These are phyloP conservation scores for Leccinum longicurvipes DNA, from an alignment of 768 basidiomycete species.

Conservation along the genomic window DNA sequence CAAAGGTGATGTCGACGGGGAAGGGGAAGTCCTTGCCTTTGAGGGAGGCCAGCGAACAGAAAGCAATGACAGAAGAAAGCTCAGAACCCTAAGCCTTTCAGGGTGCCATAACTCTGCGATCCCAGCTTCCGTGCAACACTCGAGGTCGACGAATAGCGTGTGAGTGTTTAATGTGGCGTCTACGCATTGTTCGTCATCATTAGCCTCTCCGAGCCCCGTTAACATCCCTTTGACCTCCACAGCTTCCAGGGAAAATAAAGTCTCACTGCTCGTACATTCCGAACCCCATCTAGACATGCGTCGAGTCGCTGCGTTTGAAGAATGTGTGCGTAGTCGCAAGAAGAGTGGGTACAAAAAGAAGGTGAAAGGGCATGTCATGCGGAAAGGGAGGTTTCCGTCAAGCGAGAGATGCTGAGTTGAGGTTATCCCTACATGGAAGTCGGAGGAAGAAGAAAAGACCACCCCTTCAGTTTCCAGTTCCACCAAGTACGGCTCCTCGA, in stretches of 20 bases:
- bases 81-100: conserved; percentile 51
- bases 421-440: conserved; percentile 34
- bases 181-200: conserved; percentile 39
- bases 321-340: conserved; percentile 46
- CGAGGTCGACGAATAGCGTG: conserved; percentile 45
- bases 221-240: conserved; percentile 47
- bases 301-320: conserved; percentile 20
- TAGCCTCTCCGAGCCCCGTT: conserved; percentile 47
- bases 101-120: conserved; percentile 67
- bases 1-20: conserved; percentile 43
- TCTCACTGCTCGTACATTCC: conserved; percentile 43
- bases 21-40: conserved; percentile 3
- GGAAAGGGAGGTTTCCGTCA: conserved; percentile 41
- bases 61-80: conserved; percentile 43
- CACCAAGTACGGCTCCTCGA: conserved; percentile 46
- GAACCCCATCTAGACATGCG: conserved; percentile 31
- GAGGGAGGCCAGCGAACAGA: conserved; percentile 22
- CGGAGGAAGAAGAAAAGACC: conserved; percentile 38
- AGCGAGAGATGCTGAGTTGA: conserved; percentile 14
- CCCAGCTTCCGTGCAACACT: conserved; percentile 53
- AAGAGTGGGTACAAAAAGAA: conserved; percentile 51
- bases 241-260: conserved; percentile 56
- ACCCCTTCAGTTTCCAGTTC: conserved; percentile 59
- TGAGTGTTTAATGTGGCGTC: conserved; percentile 41
- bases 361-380: conserved; percentile 41